A percentile compares a stretch with the other conserved stretches of the same genome.
phyloP scores from a whole-genome alignment of 169 alveolate species.

The Toxoplasma gondii region DNA sequence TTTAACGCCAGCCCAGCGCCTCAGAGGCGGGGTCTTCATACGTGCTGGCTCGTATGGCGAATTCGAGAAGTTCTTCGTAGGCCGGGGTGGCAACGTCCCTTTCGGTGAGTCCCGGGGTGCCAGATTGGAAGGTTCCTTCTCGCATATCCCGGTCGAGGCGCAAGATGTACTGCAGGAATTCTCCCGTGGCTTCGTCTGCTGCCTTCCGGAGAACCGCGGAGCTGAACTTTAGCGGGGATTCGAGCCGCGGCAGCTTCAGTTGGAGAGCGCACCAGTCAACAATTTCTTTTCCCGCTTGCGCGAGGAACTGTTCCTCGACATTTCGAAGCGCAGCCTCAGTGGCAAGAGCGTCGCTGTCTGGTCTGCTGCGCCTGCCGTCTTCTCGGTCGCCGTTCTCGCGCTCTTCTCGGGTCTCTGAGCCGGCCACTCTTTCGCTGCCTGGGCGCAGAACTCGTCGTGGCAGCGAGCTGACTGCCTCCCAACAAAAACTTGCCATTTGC shows the following conservation, averaged over 20 bases:
- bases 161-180: not conserved
- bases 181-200: not conserved
- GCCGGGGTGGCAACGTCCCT: not conserved
- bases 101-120: slow-evolving; percentile 4
- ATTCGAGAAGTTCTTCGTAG: not conserved
- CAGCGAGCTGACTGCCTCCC: not conserved
- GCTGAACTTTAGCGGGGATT: not conserved
- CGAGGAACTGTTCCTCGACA: not conserved
- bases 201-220: not conserved
- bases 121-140: not conserved
- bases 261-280: not conserved
- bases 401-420: no score
- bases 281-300: not conserved
- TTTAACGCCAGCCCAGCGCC: no score
- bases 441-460: not conserved
- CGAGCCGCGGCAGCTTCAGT: slow-evolving; percentile 11
- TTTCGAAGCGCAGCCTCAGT: not conserved
- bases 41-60: not conserved
- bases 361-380: not conserved
- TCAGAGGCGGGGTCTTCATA: not conserved
- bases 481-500: not conserved
- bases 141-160: not conserved
- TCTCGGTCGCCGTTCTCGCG: no score
- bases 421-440: not conserved
- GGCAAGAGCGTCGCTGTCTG: not conserved